phyloP scores from a whole-genome alignment of 2,329 filamentous ascomycete species.

The Pseudohalonectria lignicola region DNA sequence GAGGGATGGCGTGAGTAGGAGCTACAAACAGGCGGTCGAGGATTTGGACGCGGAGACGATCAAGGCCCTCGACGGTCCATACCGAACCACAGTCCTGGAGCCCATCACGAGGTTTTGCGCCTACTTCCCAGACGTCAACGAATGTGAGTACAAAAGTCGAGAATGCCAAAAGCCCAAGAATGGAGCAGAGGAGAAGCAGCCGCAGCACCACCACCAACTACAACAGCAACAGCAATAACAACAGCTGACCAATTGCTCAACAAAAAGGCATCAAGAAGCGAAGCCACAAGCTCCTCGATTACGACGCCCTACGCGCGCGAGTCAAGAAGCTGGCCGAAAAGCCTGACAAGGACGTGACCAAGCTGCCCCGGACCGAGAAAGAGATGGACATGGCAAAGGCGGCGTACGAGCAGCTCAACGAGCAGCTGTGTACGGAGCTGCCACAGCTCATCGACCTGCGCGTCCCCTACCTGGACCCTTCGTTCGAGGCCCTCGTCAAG shows the following conservation, averaged over 20 bases:
- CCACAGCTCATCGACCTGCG: constrained; percentile 94
- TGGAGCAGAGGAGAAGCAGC: no score
- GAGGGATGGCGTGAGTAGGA: constrained; percentile 86
- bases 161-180: background rate
- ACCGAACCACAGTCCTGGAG: constrained; percentile 86
- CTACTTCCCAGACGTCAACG: constrained; percentile 98
- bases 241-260: background rate
- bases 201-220: no score
- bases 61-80: constrained; percentile 93
- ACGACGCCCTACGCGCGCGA: constrained; percentile 88
- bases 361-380: constrained; percentile 90
- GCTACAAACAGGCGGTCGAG: constrained; percentile 97
- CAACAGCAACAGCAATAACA: no score
- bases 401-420: constrained; percentile 93
- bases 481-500: constrained; percentile 96
- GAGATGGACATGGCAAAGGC: constrained; percentile 90
- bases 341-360: constrained; percentile 92
- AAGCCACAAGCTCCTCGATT: constrained; percentile 95
- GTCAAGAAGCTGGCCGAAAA: constrained; percentile 97
- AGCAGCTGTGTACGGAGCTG: constrained; percentile 85
- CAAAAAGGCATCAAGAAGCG: constrained; percentile 98
- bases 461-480: constrained; percentile 93
- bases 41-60: constrained; percentile 97
- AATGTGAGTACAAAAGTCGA: constrained; percentile 47
- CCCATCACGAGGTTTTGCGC: constrained; percentile 93